Evolutionary conservation across 139 green algal genomes (phyloP).

Genomic region (Chlorella sp.): DNA sequence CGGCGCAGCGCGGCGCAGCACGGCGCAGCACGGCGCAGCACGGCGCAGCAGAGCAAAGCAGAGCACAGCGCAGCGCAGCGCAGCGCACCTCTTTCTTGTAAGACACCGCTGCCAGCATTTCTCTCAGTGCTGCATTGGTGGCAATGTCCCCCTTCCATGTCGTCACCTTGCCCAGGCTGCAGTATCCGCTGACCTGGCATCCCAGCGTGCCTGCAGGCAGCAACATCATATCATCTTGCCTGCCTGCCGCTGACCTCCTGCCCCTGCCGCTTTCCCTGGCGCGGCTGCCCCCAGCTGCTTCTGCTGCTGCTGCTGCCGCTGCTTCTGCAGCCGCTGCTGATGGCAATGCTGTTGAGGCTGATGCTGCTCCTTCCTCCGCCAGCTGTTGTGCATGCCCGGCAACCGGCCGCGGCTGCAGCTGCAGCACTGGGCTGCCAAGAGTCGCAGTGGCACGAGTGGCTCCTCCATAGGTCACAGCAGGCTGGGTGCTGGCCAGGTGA

Average conservation of each 20-base stretch:
- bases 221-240: neutral
- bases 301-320: neutral
- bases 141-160: neutral
- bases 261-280: neutral
- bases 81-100: constrained; percentile 1
- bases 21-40: too few species aligned
- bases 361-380: neutral
- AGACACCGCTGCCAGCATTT: neutral
- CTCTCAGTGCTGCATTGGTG: neutral
- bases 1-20: too few species aligned
- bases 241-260: too few species aligned
- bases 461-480: too few species aligned
- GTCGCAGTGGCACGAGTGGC: too few species aligned
- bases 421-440: too few species aligned
- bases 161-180: neutral
- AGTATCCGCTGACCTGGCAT: neutral
- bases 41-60: too few species aligned
- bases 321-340: too few species aligned
- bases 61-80: too few species aligned
- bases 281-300: neutral
- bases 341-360: neutral
- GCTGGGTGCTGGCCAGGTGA: too few species aligned
- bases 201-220: neutral
- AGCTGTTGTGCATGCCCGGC: too few species aligned
- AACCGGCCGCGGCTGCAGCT: too few species aligned